Percentiles rank a stretch among this genome's conserved stretches.
Evolutionary conservation across 331 rosid genomes (phyloP).

Genomic region (Saraca asoca): DNA sequence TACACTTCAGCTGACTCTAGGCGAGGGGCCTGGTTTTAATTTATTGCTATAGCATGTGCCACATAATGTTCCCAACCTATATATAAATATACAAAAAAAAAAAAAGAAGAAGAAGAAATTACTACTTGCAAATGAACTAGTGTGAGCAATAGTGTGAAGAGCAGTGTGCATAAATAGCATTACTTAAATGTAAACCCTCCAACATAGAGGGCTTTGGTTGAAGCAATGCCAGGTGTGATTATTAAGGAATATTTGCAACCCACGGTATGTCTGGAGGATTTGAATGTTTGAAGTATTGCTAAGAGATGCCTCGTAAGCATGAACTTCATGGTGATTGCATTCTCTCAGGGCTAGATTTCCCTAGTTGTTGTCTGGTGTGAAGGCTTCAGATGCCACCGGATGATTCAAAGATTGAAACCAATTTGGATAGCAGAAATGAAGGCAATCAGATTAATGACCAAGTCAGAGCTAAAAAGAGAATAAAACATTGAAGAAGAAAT

Average conservation of each 20-base stretch:
- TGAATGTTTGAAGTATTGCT: too few species aligned
- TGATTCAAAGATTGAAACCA: constrained; percentile 49
- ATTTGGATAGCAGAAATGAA: constrained; percentile 31
- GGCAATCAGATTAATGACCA: constrained; percentile 34
- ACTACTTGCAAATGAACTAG: too few species aligned
- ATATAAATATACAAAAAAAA: too few species aligned
- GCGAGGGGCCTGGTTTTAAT: constrained; percentile 64
- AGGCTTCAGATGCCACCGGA: constrained; percentile 72
- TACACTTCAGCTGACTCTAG: too few species aligned
- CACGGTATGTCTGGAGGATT: too few species aligned
- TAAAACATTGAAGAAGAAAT: constrained; percentile 52
- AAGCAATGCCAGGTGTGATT: constrained; percentile 62
- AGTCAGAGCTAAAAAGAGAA: constrained; percentile 44
- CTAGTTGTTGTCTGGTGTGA: constrained; percentile 86
- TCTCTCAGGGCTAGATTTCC: constrained; percentile 78
- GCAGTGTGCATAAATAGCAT: too few species aligned
- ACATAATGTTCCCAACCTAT: constrained; percentile 64
- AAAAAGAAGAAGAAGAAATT: too few species aligned
- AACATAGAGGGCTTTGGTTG: constrained; percentile 66
- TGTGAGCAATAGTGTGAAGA: too few species aligned
- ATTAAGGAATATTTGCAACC: too few species aligned
- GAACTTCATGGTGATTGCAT: constrained; percentile 73
- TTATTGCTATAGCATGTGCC: constrained; percentile 70
- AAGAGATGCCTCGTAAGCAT: constrained; percentile 83
- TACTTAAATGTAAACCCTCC: constrained; percentile 82